A percentile compares a stretch with the other conserved stretches of the same genome.
These are phyloP conservation scores for Solanum chacoense DNA, from an alignment of 305 asterid genomes.

Conservation along the genomic window DNA sequence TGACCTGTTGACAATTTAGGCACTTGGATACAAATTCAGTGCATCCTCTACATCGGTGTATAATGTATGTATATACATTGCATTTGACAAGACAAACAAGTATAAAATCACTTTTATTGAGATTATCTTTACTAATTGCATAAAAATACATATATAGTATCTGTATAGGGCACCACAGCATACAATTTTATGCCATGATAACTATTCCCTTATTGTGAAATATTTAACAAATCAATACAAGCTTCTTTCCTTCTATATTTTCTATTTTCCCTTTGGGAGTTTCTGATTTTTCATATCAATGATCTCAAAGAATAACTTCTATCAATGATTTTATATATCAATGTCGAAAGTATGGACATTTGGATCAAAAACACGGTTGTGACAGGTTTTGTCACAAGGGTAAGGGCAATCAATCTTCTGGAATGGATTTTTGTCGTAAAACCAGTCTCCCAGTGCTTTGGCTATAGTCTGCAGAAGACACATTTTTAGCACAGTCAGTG, in stretches of 20 bases:
- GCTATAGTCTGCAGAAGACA: conserved; percentile 45
- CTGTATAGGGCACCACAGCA: not conserved
- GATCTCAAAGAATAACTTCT: not conserved
- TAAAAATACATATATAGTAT: not conserved
- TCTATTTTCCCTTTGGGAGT: not conserved
- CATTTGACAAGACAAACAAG: not conserved
- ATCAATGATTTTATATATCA: not conserved
- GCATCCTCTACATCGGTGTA: not conserved
- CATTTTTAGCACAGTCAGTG: not conserved
- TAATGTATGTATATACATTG: not conserved
- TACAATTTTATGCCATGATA: not conserved
- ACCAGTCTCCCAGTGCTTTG: conserved; percentile 74
- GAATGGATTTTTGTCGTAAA: conserved; percentile 45
- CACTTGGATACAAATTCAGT: not conserved
- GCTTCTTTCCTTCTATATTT: not conserved
- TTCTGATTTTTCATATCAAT: not conserved
- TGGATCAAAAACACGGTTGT: conserved; percentile 44
- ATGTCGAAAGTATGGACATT: conserved; percentile 15
- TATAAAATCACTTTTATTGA: not conserved
- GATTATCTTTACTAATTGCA: not conserved
- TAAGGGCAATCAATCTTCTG: conserved; percentile 64
- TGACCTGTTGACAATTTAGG: not conserved
- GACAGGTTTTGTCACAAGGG: conserved; percentile 73
- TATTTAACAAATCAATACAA: not conserved
- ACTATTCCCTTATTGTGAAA: not conserved